A percentile compares a stretch with the other conserved stretches of the same genome.
Evolutionary conservation across 1,139 yeast genomes (phyloP).

Genomic region (Magnusiomyces suaveolens): DNA sequence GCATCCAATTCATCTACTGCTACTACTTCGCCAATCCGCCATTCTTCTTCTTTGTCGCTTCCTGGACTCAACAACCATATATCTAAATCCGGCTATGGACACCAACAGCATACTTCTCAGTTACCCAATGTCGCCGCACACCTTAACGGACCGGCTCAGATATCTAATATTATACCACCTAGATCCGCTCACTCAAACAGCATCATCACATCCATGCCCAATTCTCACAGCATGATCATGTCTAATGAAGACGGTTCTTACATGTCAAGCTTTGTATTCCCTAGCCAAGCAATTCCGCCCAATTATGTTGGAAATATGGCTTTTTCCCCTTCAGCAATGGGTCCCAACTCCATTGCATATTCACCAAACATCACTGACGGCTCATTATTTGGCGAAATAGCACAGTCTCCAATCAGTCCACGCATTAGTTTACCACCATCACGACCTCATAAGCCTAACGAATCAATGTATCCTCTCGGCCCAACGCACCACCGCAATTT

Average conservation of each 20-base stretch:
- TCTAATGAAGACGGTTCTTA: neutral
- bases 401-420: neutral
- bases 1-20: neutral
- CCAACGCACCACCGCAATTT: neutral
- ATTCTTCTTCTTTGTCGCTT: neutral
- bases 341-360: neutral
- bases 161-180: neutral
- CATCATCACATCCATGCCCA: neutral
- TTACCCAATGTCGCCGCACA: neutral
- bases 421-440: slow-evolving; percentile 7
- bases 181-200: neutral
- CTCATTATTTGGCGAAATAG: neutral
- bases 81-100: no score
- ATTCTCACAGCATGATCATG: neutral
- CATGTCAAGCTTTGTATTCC: neutral
- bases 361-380: neutral
- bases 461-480: neutral
- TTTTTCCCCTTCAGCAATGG: slow-evolving; percentile 1
- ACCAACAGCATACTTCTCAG: no score
- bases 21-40: neutral
- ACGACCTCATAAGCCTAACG: neutral
- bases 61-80: no score
- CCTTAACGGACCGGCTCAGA: neutral
- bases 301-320: neutral
- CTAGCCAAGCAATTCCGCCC: neutral